Percentiles rank a stretch among this genome's conserved stretches.
Conservation (phyloP, 139 green algal genomes). For the Medakamo hakoo region DNA sequence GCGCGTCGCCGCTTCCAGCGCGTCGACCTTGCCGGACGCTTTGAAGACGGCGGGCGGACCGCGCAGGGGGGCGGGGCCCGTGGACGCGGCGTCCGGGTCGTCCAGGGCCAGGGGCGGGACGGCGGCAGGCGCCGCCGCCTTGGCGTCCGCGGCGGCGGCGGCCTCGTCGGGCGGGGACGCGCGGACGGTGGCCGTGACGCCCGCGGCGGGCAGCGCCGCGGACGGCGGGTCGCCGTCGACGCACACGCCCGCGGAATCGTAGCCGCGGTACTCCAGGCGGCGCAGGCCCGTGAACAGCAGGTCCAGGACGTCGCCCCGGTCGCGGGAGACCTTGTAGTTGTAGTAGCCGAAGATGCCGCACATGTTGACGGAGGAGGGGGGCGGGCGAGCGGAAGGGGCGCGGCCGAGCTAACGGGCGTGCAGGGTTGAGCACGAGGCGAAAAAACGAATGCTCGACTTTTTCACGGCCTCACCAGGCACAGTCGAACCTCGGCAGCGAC, state of each 20-base stretch:
- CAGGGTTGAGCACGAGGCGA: neutral
- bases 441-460: neutral
- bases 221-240: conserved; percentile 38
- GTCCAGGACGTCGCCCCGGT: conserved; percentile 60
- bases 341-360: conserved; percentile 97
- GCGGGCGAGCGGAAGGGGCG: no score
- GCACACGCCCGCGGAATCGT: conserved; percentile 86
- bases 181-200: neutral
- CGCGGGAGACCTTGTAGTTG: conserved; percentile 46
- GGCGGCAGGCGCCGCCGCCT: no score
- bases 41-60: conserved; percentile 51
- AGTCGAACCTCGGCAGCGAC: neutral
- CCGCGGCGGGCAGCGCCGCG: conserved; percentile 1
- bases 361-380: no score
- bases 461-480: neutral
- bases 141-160: no score
- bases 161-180: neutral
- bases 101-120: no score
- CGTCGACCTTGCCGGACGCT: conserved; percentile 74
- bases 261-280: conserved; percentile 93
- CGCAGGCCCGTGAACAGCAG: conserved; percentile 72
- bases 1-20: conserved; percentile 47
- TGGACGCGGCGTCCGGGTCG: no score
- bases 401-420: no score
- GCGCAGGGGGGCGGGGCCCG: neutral